A percentile compares a stretch with the other conserved stretches of the same genome.
phyloP scores from a whole-genome alignment of 306 rosid genomes.

The Cucurbita pepo region DNA sequence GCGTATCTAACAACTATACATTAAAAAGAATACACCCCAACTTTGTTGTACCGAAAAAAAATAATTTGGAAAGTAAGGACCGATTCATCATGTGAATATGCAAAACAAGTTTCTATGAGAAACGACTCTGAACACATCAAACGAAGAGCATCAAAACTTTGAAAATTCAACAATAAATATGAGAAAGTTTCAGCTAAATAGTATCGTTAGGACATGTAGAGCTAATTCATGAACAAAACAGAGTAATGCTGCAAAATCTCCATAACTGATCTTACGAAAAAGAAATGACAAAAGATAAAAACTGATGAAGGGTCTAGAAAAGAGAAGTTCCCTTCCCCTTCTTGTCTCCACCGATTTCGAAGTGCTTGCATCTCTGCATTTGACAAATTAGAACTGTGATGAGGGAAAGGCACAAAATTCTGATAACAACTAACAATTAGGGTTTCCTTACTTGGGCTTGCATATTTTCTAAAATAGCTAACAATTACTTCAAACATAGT shows the following conservation, averaged over 20 bases:
- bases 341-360: slow-evolving; percentile 32
- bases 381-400: neutral
- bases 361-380: slow-evolving; percentile 37
- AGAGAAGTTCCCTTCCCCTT: slow-evolving; percentile 34
- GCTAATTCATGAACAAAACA: neutral
- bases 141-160: neutral
- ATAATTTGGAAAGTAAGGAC: neutral
- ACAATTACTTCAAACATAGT: too few relatives aligned
- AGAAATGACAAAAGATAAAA: neutral
- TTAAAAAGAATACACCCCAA: too few relatives aligned
- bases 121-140: neutral
- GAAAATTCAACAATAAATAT: neutral
- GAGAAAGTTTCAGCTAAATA: neutral
- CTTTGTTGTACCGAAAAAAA: too few relatives aligned
- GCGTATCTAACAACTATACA: too few relatives aligned
- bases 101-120: neutral
- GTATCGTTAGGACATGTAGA: neutral
- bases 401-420: neutral
- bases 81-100: neutral
- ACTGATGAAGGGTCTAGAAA: slow-evolving; percentile 7
- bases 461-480: neutral
- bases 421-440: neutral
- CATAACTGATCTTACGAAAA: neutral
- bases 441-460: neutral
- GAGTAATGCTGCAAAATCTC: neutral